Evolutionary conservation across 2,329 filamentous ascomycete species (phyloP).

Genomic region (Arachnopeziza araneosa): DNA sequence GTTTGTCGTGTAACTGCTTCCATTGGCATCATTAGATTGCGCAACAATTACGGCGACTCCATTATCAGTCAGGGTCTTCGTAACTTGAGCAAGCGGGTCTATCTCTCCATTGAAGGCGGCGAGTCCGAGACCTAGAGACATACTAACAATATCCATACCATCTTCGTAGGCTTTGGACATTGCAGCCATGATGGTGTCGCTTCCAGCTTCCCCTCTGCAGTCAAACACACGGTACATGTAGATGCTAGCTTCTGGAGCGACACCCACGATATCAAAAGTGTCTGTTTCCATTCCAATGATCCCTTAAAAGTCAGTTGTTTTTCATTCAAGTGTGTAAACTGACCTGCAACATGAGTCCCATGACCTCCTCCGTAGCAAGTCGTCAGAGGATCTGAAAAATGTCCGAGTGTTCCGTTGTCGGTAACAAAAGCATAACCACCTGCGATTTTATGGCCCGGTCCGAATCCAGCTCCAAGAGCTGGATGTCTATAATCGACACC

Average conservation of each 20-base stretch:
- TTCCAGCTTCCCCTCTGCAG: constrained; percentile 12
- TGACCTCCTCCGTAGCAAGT: constrained; percentile 21
- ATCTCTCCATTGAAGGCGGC: background rate
- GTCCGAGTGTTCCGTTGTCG: constrained; percentile 31
- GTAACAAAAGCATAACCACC: constrained; percentile 54
- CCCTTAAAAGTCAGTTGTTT: constrained; percentile 1
- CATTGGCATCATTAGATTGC: constrained; percentile 12
- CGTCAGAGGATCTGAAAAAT: constrained; percentile 11
- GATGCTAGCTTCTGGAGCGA: constrained; percentile 20
- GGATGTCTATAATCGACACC: constrained; percentile 57
- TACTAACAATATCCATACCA: constrained; percentile 22
- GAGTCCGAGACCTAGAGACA: constrained; percentile 17
- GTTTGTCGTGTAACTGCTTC: constrained; percentile 2
- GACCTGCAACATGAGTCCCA: constrained; percentile 22
- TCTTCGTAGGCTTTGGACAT: constrained; percentile 18
- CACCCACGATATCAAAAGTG: constrained; percentile 16
- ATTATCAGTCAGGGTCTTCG: background rate
- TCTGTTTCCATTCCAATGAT: background rate
- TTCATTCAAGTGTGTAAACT: background rate
- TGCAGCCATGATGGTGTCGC: constrained; percentile 19
- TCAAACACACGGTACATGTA: constrained; percentile 22
- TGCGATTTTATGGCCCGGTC: constrained; percentile 50
- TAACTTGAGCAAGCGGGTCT: constrained; percentile 10
- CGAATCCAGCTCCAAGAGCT: constrained; percentile 60
- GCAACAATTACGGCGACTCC: constrained; percentile 12